Percentiles rank a stretch among this genome's conserved stretches.
Conservation (phyloP, 2,329 filamentous ascomycete species). For the Sarocladiaceae sp. region DNA sequence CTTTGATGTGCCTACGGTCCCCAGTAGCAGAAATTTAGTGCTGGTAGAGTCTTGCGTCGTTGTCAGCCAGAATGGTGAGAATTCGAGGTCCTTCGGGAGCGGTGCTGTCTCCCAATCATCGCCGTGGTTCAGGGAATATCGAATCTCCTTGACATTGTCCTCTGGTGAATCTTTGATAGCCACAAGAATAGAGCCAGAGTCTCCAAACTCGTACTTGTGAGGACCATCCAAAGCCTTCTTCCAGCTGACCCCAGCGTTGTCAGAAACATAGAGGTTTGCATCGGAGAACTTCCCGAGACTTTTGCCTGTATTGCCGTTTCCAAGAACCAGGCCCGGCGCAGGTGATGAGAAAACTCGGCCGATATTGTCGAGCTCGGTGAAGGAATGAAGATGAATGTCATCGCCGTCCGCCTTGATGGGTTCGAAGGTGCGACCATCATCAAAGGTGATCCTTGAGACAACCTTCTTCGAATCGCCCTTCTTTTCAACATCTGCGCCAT, state of each 20-base stretch:
- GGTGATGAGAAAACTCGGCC: conserved; percentile 90
- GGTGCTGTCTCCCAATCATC: conserved; percentile 71
- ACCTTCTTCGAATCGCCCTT: conserved; percentile 57
- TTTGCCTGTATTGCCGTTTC: conserved; percentile 81
- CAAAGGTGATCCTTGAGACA: conserved; percentile 81
- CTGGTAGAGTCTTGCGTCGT: conserved; percentile 91
- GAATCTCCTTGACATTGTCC: conserved; percentile 50
- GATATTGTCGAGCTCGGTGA: conserved; percentile 75
- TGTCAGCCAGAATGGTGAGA: conserved; percentile 69
- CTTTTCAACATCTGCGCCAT: conserved; percentile 67
- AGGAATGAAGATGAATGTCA: conserved; percentile 81
- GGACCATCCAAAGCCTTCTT: conserved; percentile 66
- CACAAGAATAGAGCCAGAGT: conserved; percentile 82
- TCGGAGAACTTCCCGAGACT: conserved; percentile 64
- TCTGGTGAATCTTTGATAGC: conserved; percentile 70
- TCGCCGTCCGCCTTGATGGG: conserved; percentile 61
- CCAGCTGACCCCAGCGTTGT: conserved; percentile 87
- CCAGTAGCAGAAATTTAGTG: conserved; percentile 78
- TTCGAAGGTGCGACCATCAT: conserved; percentile 85
- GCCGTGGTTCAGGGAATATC: conserved; percentile 85
- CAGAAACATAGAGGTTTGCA: conserved; percentile 79
- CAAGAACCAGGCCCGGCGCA: conserved; percentile 90
- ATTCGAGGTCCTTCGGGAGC: conserved; percentile 58
- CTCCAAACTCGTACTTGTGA: conserved; percentile 94
- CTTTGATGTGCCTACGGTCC: conserved; percentile 39